These are phyloP conservation scores for Clathrospora elynae DNA, from an alignment of 2,329 filamentous ascomycete genomes.

Conservation along the genomic window DNA sequence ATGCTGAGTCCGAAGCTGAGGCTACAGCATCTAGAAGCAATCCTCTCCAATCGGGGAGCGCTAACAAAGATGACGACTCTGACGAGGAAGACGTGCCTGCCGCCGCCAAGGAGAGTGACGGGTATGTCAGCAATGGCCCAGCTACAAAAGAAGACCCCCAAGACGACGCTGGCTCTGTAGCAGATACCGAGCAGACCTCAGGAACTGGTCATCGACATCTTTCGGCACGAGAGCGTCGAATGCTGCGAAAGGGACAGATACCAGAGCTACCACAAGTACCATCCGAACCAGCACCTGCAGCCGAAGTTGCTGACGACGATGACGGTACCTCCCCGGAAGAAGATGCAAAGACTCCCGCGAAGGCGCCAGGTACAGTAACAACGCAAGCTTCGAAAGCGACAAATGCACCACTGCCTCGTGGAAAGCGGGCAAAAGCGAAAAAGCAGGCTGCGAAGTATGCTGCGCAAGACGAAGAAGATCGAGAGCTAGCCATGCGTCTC, in stretches of 20 bases:
- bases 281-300: conserved; percentile 19
- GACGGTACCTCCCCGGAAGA: conserved; percentile 36
- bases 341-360: conserved; percentile 19
- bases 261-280: conserved; percentile 20
- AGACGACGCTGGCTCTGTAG: conserved; percentile 35
- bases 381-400: conserved; percentile 36
- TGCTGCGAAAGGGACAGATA: conserved; percentile 46
- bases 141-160: conserved; percentile 22
- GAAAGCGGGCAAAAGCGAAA: conserved; percentile 81
- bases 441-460: conserved; percentile 90
- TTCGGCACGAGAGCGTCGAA: conserved; percentile 47
- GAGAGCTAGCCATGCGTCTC: conserved; percentile 79
- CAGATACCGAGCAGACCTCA: conserved; percentile 35
- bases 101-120: conserved; percentile 7
- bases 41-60: conserved; percentile 46
- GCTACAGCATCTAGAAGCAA: conserved; percentile 39
- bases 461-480: conserved; percentile 92
- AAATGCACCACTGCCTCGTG: conserved; percentile 58
- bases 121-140: conserved; percentile 9
- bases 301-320: conserved; percentile 34
- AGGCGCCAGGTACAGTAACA: conserved; percentile 34
- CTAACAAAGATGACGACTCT: conserved; percentile 19
- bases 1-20: conserved; percentile 42
- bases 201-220: conserved; percentile 40
- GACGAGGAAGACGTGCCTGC: conserved; percentile 34